These are phyloP conservation scores for Exophiala sideris DNA, from an alignment of 2,329 filamentous ascomycete genomes.

Conservation along the genomic window DNA sequence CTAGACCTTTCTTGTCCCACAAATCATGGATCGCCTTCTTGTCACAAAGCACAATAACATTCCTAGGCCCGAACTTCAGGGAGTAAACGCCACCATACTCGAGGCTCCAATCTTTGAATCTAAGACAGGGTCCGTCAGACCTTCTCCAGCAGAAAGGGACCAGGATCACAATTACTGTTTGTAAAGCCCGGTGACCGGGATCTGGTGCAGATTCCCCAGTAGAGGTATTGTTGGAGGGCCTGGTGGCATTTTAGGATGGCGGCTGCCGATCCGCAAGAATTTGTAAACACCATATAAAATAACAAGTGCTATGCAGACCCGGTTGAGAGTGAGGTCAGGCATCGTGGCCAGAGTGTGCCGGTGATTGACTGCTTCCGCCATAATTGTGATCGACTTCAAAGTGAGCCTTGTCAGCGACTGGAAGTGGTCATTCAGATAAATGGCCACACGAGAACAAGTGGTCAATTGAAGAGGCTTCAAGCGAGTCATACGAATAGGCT, in stretches of 20 bases:
- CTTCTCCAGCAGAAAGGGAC: neutral
- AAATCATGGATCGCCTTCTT: slow-evolving; percentile 40
- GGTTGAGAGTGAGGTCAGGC: no score
- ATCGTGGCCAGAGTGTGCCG: no score
- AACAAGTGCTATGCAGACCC: neutral
- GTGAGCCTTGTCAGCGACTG: no score
- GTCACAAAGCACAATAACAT: slow-evolving; percentile 41
- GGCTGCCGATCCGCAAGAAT: slow-evolving; percentile 5
- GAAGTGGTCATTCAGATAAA: no score
- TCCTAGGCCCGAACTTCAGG: slow-evolving; percentile 42
- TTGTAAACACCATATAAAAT: slow-evolving; percentile 1
- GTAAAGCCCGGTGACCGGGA: slow-evolving; percentile 34
- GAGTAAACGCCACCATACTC: slow-evolving; percentile 42
- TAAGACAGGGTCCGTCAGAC: slow-evolving; percentile 26
- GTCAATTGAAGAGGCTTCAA: no score
- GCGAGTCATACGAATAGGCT: no score
- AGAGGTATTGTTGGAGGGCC: slow-evolving; percentile 43
- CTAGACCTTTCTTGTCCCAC: slow-evolving; percentile 43
- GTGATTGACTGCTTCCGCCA: no score
- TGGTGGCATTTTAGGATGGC: slow-evolving; percentile 8
- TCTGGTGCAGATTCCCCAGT: slow-evolving; percentile 48
- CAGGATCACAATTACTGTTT: slow-evolving; percentile 1
- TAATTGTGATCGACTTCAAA: no score
- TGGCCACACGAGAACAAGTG: no score
- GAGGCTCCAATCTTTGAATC: slow-evolving; percentile 44